These are phyloP conservation scores for Fraxinus floribunda DNA, from an alignment of 305 asterid species.

Conservation along the genomic window DNA sequence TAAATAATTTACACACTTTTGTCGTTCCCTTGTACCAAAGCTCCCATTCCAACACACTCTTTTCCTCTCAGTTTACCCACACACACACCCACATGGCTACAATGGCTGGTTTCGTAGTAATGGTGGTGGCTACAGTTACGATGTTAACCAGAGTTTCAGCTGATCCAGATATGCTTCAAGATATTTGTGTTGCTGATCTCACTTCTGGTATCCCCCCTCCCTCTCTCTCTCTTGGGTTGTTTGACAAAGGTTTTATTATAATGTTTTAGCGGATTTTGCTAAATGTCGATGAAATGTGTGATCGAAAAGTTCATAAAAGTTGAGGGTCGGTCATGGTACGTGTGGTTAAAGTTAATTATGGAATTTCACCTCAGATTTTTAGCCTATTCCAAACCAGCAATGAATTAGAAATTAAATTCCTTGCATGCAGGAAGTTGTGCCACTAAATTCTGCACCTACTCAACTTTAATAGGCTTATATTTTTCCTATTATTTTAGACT, in stretches of 20 bases:
- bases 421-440: background rate
- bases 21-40: background rate
- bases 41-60: background rate
- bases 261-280: background rate
- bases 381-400: background rate
- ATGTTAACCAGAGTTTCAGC: conserved; percentile 38
- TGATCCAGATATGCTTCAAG: conserved; percentile 91
- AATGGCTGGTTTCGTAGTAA: conserved; percentile 18
- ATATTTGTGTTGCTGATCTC: conserved; percentile 89
- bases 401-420: background rate
- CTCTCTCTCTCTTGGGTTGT: background rate
- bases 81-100: conserved; percentile 17
- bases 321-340: no score
- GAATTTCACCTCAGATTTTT: no score
- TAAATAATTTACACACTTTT: no score
- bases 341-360: no score
- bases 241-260: no score
- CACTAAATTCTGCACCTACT: background rate
- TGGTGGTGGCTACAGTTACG: conserved; percentile 25
- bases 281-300: no score
- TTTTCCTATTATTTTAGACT: no score
- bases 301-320: background rate
- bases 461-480: background rate
- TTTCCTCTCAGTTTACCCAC: background rate
- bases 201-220: conserved; percentile 35